Conservation (phyloP, 805 yeast species). For the Wickerhamiella brachini region DNA sequence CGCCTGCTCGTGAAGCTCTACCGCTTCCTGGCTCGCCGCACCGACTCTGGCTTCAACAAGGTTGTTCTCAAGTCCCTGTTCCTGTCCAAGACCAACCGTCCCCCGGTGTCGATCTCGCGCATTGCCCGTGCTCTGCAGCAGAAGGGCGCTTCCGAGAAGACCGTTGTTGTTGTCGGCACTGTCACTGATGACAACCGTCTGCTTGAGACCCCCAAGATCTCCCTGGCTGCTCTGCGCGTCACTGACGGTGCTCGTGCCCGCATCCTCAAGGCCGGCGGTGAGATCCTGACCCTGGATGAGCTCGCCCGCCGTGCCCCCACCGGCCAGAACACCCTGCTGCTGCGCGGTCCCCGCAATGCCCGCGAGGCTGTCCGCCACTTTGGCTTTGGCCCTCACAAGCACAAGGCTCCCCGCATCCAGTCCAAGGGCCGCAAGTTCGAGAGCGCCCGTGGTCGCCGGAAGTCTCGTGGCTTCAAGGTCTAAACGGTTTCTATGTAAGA, state of each 20-base stretch:
- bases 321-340: slow-evolving; percentile 95
- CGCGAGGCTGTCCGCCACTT: slow-evolving; percentile 99
- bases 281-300: slow-evolving; percentile 97
- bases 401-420: slow-evolving; percentile 96
- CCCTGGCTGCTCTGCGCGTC: slow-evolving; percentile 98
- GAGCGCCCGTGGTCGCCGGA: slow-evolving; percentile 99
- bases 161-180: slow-evolving; percentile 97
- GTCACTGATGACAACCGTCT: slow-evolving; percentile 97
- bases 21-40: slow-evolving; percentile 99
- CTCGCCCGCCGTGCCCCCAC: slow-evolving; percentile 98
- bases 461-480: slow-evolving; percentile 99
- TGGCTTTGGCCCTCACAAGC: slow-evolving; percentile 99
- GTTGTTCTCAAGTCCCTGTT: slow-evolving; percentile 85
- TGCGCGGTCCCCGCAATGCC: slow-evolving; percentile 98
- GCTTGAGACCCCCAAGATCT: slow-evolving; percentile 86
- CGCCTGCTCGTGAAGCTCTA: slow-evolving; percentile 94
- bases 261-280: slow-evolving; percentile 98
- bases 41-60: slow-evolving; percentile 96
- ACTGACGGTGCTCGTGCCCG: slow-evolving; percentile 98
- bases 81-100: slow-evolving; percentile 98
- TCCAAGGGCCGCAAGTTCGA: slow-evolving; percentile 99
- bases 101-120: slow-evolving; percentile 95
- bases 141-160: slow-evolving; percentile 78
- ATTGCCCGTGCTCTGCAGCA: slow-evolving; percentile 71
- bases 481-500: slow-evolving; percentile 31